Conservation (phyloP, 441 rosid genomes). For the Syzygium malaccense region DNA sequence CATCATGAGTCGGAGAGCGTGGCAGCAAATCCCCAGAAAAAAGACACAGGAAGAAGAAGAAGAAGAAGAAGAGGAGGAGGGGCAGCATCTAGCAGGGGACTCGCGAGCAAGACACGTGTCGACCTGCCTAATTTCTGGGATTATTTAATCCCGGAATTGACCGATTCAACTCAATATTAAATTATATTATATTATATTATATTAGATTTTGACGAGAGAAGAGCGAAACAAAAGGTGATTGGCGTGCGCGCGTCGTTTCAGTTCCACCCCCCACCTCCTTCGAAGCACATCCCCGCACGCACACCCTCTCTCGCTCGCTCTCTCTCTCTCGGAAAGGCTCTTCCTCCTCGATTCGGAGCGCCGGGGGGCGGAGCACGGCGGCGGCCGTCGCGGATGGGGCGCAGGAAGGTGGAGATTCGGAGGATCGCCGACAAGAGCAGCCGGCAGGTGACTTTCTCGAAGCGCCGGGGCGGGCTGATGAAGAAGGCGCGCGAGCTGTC, state of each 20-base stretch:
- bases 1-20: not conserved
- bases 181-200: not conserved
- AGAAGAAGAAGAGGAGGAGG: no score
- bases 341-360: not conserved
- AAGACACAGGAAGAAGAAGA: not conserved
- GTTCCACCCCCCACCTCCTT: not conserved
- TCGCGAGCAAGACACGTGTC: not conserved
- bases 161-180: accelerated
- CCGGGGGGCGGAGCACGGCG: not conserved
- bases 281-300: not conserved
- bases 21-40: not conserved
- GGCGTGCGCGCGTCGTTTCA: not conserved
- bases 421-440: not conserved
- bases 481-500: not conserved
- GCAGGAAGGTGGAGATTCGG: not conserved
- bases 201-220: not conserved
- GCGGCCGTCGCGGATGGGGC: not conserved
- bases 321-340: not conserved
- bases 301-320: accelerated
- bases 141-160: not conserved
- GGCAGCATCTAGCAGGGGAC: not conserved
- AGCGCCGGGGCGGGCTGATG: not conserved
- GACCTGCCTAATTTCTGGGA: not conserved
- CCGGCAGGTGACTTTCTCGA: not conserved
- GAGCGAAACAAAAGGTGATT: not conserved